Base-by-base conservation (phyloP, 2,329 filamentous ascomycete genomes). In the Dothideomycetes sp. region DNA sequence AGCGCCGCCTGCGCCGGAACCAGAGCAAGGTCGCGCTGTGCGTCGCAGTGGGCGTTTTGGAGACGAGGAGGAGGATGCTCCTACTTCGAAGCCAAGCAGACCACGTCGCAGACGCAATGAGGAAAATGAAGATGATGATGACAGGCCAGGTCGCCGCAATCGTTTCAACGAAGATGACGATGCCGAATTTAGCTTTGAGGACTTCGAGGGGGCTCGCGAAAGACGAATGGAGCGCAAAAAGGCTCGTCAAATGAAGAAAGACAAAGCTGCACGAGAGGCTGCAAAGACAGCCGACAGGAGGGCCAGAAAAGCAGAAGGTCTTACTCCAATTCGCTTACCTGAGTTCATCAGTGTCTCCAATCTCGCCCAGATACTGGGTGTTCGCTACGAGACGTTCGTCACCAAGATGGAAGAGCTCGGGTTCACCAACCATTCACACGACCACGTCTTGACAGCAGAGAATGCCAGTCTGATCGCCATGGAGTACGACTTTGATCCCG, bases 281-380 rank as follows among this genome's bases (percentile, higher is more conserved):
- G 44, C 47, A 12, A 44, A 43, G 22, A 48, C 46, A 39, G 38
- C 41, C 5, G 45, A 42, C 7, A 37, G 42, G 17, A 44, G 45
- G 4, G 45, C 55, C 51, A 42, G 50, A 45, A 43, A 58, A 22
- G 51, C 52, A 22, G 53, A 59, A 27, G 59, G 64, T n/a, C 58
- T 66, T 4, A 75, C 73, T 2, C 72, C 70, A 2, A 83, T 98
- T 34, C 75, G 81, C 38, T 66, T 98, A 16, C 93, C 93, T 0
- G 85, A 95, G 54, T 94, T 86, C 51, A 93, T 98, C 60, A 91
- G 77, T 52, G 80, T 95, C n/a, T 72, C 76, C 8, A 85, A 88
- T 48, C 65, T 98, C 31, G 86, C 87, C 3, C 70, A 77, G 44
- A 75, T 83, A 3, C 67, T 96, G 16, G 79, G 79, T 45, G 70